These are phyloP conservation scores for Punctularia strigosozonata DNA, from an alignment of 768 basidiomycete species.

Conservation along the genomic window DNA sequence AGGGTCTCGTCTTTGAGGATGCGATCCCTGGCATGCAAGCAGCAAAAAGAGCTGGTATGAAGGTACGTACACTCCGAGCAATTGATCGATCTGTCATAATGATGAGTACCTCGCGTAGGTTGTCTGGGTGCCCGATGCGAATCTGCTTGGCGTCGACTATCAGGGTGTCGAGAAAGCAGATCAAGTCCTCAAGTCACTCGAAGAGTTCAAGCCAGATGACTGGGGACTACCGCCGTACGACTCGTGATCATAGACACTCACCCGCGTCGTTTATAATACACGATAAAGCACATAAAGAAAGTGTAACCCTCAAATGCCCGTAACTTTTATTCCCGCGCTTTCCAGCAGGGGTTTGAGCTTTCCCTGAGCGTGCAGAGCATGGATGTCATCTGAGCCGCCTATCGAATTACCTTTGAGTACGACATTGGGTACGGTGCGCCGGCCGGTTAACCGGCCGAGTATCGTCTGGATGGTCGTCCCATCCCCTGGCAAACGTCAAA, in stretches of 20 bases:
- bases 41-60: slow-evolving; percentile 78
- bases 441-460: slow-evolving; percentile 53
- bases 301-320: no score
- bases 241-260: background rate
- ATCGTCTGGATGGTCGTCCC: slow-evolving; percentile 49
- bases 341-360: slow-evolving; percentile 33
- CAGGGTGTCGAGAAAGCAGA: slow-evolving; percentile 42
- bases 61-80: slow-evolving; percentile 35
- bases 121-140: slow-evolving; percentile 75
- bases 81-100: background rate
- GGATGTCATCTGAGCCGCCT: slow-evolving; percentile 50
- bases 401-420: slow-evolving; percentile 40
- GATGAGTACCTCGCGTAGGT: slow-evolving; percentile 30
- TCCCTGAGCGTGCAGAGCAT: slow-evolving; percentile 35
- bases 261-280: no score
- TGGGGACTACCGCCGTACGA: slow-evolving; percentile 75
- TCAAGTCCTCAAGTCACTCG: slow-evolving; percentile 46
- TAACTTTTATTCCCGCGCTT: slow-evolving; percentile 32
- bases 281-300: no score
- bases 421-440: slow-evolving; percentile 67
- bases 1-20: slow-evolving; percentile 78
- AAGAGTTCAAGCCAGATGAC: slow-evolving; percentile 66
- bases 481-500: slow-evolving; percentile 33
- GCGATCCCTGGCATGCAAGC: slow-evolving; percentile 67
- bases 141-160: slow-evolving; percentile 43